Evolutionary conservation across 805 yeast species (phyloP), one percentile per base, ranked within the genome.

Genomic region (Spathaspora girioi): DNA sequence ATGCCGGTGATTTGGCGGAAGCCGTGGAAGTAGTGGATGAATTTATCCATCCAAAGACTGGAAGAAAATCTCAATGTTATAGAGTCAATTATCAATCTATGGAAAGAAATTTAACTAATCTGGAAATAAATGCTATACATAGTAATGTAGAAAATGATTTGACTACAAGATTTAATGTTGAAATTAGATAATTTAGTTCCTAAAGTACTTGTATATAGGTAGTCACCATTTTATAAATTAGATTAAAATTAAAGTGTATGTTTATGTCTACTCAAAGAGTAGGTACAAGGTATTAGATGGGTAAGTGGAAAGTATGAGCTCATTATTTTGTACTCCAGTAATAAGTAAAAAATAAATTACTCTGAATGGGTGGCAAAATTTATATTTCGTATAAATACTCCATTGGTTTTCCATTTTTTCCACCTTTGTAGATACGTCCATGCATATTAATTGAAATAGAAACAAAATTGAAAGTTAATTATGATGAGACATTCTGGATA

Each of bases 81-180:
- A 77, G 99, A 58, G 80, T 94, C 53, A 86, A 87, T 64, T 94
- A 90, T 70, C 98, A 94, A 71, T 87, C 97, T 1, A 92, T 94
- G 97, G 97, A 93, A 60, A 81, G 97, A 61, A 87, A 87, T 52
- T 75, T 94, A 58, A 89, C 96, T 23, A 90, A 87, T 64, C 86
- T 81, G 1, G 98, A 94, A 66, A 79, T 94, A 50, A 93, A 93
- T 63, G 74, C 61, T 1, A 71, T 90, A 46, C 96, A 94, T 63
- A 79, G 79, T 1, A 65, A 71, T 40, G 88, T 93, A 23, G 82
- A 89, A 55, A 58, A 65, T 0, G 79, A 78, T n/a, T 74, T 94
- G 57, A 71, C 69, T 17, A 63, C 73, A 5, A 71, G 65, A 44
- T 86, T 77, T 60, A 71, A 75, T 2, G 84, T 91, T 8, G 84